Conservation (phyloP, 495 filamentous ascomycete genomes). For the Neurospora sp. region DNA sequence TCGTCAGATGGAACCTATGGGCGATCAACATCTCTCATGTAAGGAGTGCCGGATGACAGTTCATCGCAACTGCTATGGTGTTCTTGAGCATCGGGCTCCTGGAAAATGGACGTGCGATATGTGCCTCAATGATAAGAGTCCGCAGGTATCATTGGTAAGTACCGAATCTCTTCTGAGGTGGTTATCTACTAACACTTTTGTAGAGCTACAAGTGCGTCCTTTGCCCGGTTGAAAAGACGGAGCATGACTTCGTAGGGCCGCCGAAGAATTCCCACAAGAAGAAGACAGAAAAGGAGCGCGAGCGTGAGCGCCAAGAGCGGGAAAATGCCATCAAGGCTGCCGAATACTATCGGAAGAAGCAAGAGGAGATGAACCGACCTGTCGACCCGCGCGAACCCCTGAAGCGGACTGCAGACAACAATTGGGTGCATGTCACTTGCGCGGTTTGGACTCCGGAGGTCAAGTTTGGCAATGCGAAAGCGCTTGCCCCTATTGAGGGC, state of each 20-base stretch:
- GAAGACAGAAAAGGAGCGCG: conserved; percentile 84
- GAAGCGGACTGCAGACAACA: conserved; percentile 87
- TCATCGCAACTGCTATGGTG: conserved; percentile 88
- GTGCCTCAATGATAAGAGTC: conserved; percentile 86
- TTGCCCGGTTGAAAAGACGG: conserved; percentile 67
- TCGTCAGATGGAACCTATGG: conserved; percentile 55
- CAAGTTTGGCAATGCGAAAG: conserved; percentile 75
- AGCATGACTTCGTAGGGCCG: conserved; percentile 75
- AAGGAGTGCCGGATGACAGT: conserved; percentile 82
- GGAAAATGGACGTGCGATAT: conserved; percentile 93
- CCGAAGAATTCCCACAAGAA: conserved; percentile 73
- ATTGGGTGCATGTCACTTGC: conserved; percentile 96
- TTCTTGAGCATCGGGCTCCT: conserved; percentile 55
- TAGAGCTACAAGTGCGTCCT: conserved; percentile 85
- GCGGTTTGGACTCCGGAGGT: conserved; percentile 86
- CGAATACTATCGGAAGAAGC: conserved; percentile 69
- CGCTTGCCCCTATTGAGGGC: conserved; percentile 76
- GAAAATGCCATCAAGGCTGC: conserved; percentile 65
- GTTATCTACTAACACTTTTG: conserved; percentile 18
- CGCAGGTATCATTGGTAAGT: conserved; percentile 73
- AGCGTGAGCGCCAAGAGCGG: conserved; percentile 75
- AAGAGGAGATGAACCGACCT: conserved; percentile 72
- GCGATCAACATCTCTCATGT: conserved; percentile 67
- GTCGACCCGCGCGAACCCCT: conserved; percentile 79
- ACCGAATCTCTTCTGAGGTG: background rate